Evolutionary conservation across 2,329 filamentous ascomycete species (phyloP).

Genomic region (Harringtonia aguacate): DNA sequence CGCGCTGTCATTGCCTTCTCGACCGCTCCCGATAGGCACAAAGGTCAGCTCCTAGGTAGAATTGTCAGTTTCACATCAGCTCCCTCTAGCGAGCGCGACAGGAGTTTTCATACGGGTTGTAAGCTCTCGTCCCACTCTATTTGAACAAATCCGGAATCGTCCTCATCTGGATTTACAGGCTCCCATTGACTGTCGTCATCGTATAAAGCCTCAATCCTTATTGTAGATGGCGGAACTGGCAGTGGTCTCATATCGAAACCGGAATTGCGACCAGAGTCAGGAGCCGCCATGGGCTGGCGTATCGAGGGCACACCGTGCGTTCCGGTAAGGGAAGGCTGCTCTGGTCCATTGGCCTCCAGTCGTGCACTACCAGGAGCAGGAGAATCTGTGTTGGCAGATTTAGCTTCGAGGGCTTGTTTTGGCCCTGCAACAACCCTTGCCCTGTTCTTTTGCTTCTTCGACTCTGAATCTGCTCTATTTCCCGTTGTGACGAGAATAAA

Average conservation of each 20-base stretch:
- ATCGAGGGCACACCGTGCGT: not conserved
- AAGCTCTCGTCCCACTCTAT: conserved; percentile 66
- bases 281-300: conserved; percentile 22
- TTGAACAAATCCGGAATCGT: conserved; percentile 54
- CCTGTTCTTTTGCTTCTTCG: conserved; percentile 13
- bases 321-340: conserved; percentile 9
- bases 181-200: conserved; percentile 65
- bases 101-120: conserved; percentile 38
- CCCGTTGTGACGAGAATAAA: conserved; percentile 78
- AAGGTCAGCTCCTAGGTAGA: conserved; percentile 12
- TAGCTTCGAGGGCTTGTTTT: not conserved
- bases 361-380: not conserved
- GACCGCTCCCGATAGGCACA: conserved; percentile 30
- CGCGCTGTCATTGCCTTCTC: conserved; percentile 15
- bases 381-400: not conserved
- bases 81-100: not conserved
- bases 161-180: conserved; percentile 49
- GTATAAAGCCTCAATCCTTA: conserved; percentile 56
- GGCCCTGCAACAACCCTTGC: not conserved
- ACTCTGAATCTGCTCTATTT: conserved; percentile 38
- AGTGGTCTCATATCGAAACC: conserved; percentile 22
- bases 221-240: conserved; percentile 36
- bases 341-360: not conserved
- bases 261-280: conserved; percentile 18
- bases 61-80: not conserved